Base-by-base conservation (phyloP, 139 green algal genomes). In the Medakamo hakoo region DNA sequence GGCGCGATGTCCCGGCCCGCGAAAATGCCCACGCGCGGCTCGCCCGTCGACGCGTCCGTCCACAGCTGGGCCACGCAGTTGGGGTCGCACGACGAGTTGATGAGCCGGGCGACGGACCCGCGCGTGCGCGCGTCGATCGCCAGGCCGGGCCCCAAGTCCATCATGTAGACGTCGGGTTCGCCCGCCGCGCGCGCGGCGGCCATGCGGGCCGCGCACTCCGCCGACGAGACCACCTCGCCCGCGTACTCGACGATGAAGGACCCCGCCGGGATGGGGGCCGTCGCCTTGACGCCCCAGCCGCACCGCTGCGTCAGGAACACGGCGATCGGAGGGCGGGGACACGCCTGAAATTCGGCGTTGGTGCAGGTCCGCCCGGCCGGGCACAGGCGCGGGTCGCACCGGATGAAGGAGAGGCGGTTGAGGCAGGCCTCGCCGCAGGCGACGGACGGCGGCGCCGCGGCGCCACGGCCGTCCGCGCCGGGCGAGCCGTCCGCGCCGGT, bases 1-100 rank as follows among this genome's bases (percentile, higher is more conserved):
- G 78, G 60, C 30, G 26, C 20, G 3, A 93, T 66, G 62, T 89
- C 73, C 5, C 65, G 49, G 27, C 59, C 29, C 2, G 79, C 57
- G 65, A 84, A 77, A 31, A 85, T 73, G 62, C 77, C 79, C 14
- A 85, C 71, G 20, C 75, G 62, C 28, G 71, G 57, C 67, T 82
- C 75, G 40, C 76, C 73, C 20, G 70, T 86, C 22, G 59, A 68
- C 16, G 76, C 76, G 56, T 84, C 83, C 65, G 70, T 80, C 87
- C 87, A 95, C 68, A 93, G 93, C 64, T 94, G 84, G 67, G 79
- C 88, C 75, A 88, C 80, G 71, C 85, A 93, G 70, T 95, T 95
- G 30, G 88, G 85, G 22, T 85, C 82, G 71, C 88, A 95, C 67
- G 74, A 86, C 70, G 68, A 82, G 79, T 95, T 95, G 56, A 95